Evolutionary conservation across 2,329 filamentous ascomycete genomes (phyloP), one percentile per base, ranked within the genome.

Genomic region (Macrophomina phaseolina): DNA sequence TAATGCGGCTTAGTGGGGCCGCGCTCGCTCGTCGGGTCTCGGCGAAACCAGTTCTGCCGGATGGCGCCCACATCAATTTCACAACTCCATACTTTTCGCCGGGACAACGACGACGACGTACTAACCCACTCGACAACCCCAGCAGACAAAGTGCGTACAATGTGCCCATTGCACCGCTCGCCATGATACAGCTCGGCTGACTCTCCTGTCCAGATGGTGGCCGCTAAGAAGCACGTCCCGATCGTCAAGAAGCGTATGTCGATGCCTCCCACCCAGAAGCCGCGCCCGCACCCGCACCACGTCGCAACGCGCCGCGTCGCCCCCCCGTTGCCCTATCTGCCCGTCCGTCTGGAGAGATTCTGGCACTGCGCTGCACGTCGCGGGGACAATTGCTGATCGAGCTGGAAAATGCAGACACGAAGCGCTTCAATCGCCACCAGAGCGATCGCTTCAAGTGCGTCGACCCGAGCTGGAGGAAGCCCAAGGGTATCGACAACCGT

Each of bases 201-300:
- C 67, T 64, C 16, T 38, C 36, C 49, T 55, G 49, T 40, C 11
- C 71, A 94, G 94, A 98, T 98, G 95, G 93, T 94, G 89, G 89
- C 94, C 91, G 92, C 94, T 85, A 97, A 96, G 92, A 96, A 97
- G 89, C 95, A 98, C 86, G 90, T 98, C 82, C 91, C 94, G 81
- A 99, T 99, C 89, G 92, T 99, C 82, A 99, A 99, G 93, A 99
- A 99, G 93, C 93, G 93, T 97, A 94, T 81, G 93, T 93, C 79
- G 55, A 66, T 45, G 42, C 68, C 68, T 61, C 42, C 8, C 58
- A 14, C 36, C n/a, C 42, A 61, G 32, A 34, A 49, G 7, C 7
- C 45, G 42, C 58, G 36, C 58, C 18, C 42, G 32, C 32, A 55
- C 38, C 5, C 56, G 36, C 36, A 38, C 36, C 36, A 38, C 16